phyloP scores from a whole-genome alignment of 1,284 basidiomycete species.

The Rhodofomes roseus region DNA sequence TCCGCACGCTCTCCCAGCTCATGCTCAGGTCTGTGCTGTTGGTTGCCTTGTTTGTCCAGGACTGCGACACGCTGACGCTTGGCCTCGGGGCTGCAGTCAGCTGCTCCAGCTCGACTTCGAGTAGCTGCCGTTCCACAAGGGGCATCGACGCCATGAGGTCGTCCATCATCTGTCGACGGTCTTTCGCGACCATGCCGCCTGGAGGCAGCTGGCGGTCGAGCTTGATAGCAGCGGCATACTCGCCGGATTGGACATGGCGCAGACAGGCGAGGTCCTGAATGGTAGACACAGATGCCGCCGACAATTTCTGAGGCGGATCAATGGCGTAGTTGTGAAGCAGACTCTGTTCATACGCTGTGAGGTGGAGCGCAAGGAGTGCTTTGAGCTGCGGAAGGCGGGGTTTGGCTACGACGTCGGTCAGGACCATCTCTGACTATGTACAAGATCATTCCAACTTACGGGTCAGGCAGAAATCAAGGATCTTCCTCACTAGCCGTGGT shows the following conservation, averaged over 20 bases:
- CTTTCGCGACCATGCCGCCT: slow-evolving; percentile 29
- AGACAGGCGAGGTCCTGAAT: slow-evolving; percentile 82
- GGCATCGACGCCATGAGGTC: slow-evolving; percentile 61
- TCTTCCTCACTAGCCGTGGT: slow-evolving; percentile 49
- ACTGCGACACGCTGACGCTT: background rate
- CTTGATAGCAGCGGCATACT: slow-evolving; percentile 70
- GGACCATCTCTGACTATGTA: background rate
- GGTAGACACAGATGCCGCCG: slow-evolving; percentile 47
- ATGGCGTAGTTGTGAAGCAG: slow-evolving; percentile 54
- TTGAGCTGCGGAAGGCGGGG: slow-evolving; percentile 54
- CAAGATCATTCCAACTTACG: slow-evolving; percentile 47
- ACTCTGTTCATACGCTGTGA: slow-evolving; percentile 59
- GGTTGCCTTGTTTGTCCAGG: background rate
- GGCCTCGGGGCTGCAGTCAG: slow-evolving; percentile 12
- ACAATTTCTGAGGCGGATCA: slow-evolving; percentile 47
- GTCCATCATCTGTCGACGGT: slow-evolving; percentile 66
- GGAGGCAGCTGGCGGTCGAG: slow-evolving; percentile 63
- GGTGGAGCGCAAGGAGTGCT: slow-evolving; percentile 58
- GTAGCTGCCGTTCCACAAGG: slow-evolving; percentile 48
- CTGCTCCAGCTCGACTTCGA: slow-evolving; percentile 48
- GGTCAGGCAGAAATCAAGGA: slow-evolving; percentile 65
- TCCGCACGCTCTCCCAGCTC: slow-evolving; percentile 50
- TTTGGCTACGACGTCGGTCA: slow-evolving; percentile 40
- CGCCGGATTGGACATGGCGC: slow-evolving; percentile 73
- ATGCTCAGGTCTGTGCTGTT: slow-evolving; percentile 33